Base-by-base conservation (phyloP, 306 rosid species). In the Lathyrus oleraceus region DNA sequence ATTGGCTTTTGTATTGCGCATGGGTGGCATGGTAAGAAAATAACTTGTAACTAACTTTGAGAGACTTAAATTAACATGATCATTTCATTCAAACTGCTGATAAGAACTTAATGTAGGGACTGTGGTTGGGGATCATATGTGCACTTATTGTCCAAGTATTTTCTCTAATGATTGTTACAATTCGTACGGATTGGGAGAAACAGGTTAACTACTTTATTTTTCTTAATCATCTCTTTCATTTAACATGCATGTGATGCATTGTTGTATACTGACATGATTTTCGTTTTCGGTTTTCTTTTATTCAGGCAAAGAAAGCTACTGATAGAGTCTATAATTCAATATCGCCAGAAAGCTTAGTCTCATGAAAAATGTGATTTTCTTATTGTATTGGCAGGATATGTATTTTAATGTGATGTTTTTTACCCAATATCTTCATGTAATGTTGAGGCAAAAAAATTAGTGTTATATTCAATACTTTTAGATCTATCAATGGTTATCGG, bases 81-180 rank as follows among this genome's bases (percentile, higher is more conserved):
- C 12, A 40, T 43, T 15, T 43, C 4, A 8, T 27, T 21, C 7
- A 52, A 25, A 6, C 1, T 78, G 47, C 57, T 23, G 44, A 71
- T 23, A 21, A 71, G 2, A 9, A 38, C 12, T 10, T 74, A 35
- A 42, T 21, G 61, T n/a, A 87, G 91, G 94, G 97, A 17, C 80
- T 87, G 5, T 89, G 97, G 97, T 61, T 82, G 44, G 97, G 97
- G 25, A 82, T 89, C 59, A 69, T 87, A 61, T 85, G 86, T 35
- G 97, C 90, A 35, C 88, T 91, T 8, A 2, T 65, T 40, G 88
- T 91, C 38, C 97, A 91, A 87, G 75, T 67, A 2, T 4, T 74
- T 25, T 78, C 81, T 44, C 86, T 89, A 36, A 28, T 68, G 36
- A 82, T 51, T 42, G 75, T 85, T 36, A 76, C 90, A 44, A 78